phyloP scores from a whole-genome alignment of 2,329 filamentous ascomycete genomes.

The Penicillium sp. region DNA sequence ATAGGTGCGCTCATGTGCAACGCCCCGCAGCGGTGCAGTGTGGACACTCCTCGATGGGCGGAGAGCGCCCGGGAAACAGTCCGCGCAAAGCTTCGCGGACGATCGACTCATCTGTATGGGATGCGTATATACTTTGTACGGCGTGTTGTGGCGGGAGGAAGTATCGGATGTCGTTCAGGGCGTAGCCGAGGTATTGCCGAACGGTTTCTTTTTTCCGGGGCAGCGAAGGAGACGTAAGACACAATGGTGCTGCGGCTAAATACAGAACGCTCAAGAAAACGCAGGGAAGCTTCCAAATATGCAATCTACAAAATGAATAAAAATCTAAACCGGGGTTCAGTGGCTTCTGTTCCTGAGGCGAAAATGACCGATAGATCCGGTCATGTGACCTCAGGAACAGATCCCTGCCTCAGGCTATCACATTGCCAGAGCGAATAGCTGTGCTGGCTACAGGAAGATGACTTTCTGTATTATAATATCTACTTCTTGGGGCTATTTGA shows the following conservation, averaged over 20 bases:
- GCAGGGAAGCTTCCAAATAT: background rate
- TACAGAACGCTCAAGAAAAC: background rate
- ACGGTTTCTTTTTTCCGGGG: slow-evolving; percentile 17
- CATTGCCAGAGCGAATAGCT: too few relatives aligned
- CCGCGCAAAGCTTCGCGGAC: slow-evolving; percentile 29
- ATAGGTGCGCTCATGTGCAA: slow-evolving; percentile 15
- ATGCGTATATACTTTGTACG: slow-evolving; percentile 2
- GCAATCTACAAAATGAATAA: background rate
- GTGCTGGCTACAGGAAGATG: too few relatives aligned
- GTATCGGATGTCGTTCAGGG: slow-evolving; percentile 1
- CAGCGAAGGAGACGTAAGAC: background rate
- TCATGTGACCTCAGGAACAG: slow-evolving; percentile 23
- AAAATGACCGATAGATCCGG: slow-evolving; percentile 17
- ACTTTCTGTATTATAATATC: too few relatives aligned
- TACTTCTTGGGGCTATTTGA: too few relatives aligned
- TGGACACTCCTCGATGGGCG: slow-evolving; percentile 17
- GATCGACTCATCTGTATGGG: slow-evolving; percentile 26
- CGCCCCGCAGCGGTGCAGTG: slow-evolving; percentile 15
- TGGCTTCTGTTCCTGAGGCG: slow-evolving; percentile 10
- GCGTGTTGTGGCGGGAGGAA: background rate
- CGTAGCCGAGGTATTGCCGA: slow-evolving; percentile 23
- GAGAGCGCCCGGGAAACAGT: slow-evolving; percentile 27
- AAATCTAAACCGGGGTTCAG: background rate
- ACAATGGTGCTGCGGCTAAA: background rate
- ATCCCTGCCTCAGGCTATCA: too few relatives aligned